Base-by-base conservation (phyloP, 1,284 basidiomycete genomes). In the Xerocomus amazonicus region DNA sequence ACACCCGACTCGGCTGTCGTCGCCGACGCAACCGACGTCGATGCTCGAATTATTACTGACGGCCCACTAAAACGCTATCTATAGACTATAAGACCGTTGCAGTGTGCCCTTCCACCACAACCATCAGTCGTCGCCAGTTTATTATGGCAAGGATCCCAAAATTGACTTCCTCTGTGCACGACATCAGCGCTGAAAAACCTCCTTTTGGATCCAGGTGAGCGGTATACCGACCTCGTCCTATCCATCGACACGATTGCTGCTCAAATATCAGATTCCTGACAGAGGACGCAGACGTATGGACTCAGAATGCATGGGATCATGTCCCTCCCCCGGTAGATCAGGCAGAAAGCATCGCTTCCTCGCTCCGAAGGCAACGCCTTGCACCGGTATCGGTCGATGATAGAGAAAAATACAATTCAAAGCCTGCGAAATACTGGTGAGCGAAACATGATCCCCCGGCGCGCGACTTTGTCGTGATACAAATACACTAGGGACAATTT, bases 221-320 rank as follows among this genome's bases (percentile, higher is more conserved):
- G 33, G 6, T 7, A 3, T 13, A 8, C 9, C 5, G 14, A 32
- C 13, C 12, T 23, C 3, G 32, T 16, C 8, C 12, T 12, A 9
- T 31, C 5, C 29, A 29, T 26, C 23, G 17, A 46, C 43, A 31
- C 19, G 6, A 40, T 31, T 26, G 14, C 26, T 8, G 6, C 14
- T 35, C 40, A 9, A 37, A 31, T n/a, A 14, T 32, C 43, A 84
- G 84, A 63, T 87, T 85, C 62, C 74, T 87, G 42, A 83, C 76
- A 43, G 72, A 81, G 17, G 75, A 81, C 43, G 64, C 71, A 8
- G 76, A 87, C 56, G 83, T 90, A 8, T 90, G 84, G 83, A 74
- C 76, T 31, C 83, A 88, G 50, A 90, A 90, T 57, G 87, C 87
- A 1, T 90, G 92, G 92, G 92, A 95, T 66, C 91, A 94, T 65